Percentiles rank a stretch among this genome's conserved stretches.
Evolutionary conservation across 306 rosid genomes (phyloP).

Genomic region (Cotoneaster glaucophyllus): DNA sequence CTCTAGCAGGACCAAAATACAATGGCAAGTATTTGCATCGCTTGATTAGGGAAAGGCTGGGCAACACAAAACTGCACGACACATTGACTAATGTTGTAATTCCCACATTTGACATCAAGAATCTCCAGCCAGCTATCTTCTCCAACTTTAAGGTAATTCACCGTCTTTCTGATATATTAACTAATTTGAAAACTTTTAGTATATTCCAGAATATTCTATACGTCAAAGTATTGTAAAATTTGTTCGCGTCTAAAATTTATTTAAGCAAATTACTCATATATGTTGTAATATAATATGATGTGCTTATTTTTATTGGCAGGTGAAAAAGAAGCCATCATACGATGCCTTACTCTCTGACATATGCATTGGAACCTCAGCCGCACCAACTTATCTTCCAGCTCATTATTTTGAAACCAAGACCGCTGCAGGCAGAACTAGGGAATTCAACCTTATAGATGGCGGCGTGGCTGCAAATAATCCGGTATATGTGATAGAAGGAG

Average conservation of each 20-base stretch:
- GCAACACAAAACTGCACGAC: slow-evolving; percentile 19
- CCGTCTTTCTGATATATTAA: not conserved
- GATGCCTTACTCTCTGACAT: slow-evolving; percentile 46
- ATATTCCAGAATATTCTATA: too few species aligned
- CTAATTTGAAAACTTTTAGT: not conserved
- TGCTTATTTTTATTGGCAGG: slow-evolving; percentile 3
- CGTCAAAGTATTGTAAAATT: too few species aligned
- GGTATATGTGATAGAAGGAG: not conserved
- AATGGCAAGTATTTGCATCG: slow-evolving; percentile 38
- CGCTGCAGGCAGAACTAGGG: slow-evolving; percentile 10
- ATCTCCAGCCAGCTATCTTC: slow-evolving; percentile 51
- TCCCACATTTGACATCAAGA: slow-evolving; percentile 55
- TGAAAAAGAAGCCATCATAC: slow-evolving; percentile 17
- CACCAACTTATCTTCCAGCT: slow-evolving; percentile 57
- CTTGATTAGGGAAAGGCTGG: slow-evolving; percentile 21
- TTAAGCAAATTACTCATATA: not conserved
- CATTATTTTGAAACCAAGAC: slow-evolving; percentile 31
- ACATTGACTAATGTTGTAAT: slow-evolving; percentile 48
- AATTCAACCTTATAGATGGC: slow-evolving; percentile 63
- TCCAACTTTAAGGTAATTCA: slow-evolving; percentile 39
- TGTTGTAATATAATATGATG: not conserved
- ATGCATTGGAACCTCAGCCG: slow-evolving; percentile 53
- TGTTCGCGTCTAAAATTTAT: not conserved
- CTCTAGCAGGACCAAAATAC: slow-evolving; percentile 42
- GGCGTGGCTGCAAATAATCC: slow-evolving; percentile 43